Percentiles rank a stretch among this genome's conserved stretches.
These are phyloP conservation scores for Linum usitatissimum DNA, from an alignment of 345 rosid genomes.

Conservation along the genomic window DNA sequence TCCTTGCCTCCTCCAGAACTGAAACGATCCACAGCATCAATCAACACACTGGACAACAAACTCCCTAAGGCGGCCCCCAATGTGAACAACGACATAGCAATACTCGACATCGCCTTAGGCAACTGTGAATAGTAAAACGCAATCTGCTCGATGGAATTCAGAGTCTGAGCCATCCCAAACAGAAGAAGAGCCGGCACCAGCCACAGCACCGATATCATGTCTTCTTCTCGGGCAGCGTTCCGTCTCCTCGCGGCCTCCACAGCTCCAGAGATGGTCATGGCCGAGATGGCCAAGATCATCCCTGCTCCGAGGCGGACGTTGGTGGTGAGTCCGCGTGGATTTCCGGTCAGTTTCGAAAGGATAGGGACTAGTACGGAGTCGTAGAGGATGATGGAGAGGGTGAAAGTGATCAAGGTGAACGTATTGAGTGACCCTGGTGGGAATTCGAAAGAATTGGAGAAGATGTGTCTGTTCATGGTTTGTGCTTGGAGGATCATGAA, in stretches of 20 bases:
- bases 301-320: neutral
- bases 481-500: constrained; percentile 1
- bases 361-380: neutral
- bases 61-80: constrained; percentile 11
- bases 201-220: constrained; percentile 4
- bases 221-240: neutral
- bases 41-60: constrained; percentile 7
- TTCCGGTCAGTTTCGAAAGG: neutral
- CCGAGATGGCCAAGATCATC: neutral
- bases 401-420: neutral
- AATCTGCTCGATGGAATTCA: constrained; percentile 14
- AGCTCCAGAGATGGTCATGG: neutral
- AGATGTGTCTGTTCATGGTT: constrained; percentile 1
- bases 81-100: constrained; percentile 8
- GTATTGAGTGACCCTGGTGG: neutral
- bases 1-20: constrained; percentile 5
- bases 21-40: constrained; percentile 6
- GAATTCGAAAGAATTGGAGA: neutral
- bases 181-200: constrained; percentile 14
- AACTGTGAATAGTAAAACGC: constrained; percentile 22
- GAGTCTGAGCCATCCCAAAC: constrained; percentile 16
- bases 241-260: neutral
- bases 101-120: constrained; percentile 21
- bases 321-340: neutral
- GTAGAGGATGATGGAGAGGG: neutral